These are phyloP conservation scores for Cupressus sempervirens DNA, from an alignment of 75 land plant genomes.

Conservation along the genomic window DNA sequence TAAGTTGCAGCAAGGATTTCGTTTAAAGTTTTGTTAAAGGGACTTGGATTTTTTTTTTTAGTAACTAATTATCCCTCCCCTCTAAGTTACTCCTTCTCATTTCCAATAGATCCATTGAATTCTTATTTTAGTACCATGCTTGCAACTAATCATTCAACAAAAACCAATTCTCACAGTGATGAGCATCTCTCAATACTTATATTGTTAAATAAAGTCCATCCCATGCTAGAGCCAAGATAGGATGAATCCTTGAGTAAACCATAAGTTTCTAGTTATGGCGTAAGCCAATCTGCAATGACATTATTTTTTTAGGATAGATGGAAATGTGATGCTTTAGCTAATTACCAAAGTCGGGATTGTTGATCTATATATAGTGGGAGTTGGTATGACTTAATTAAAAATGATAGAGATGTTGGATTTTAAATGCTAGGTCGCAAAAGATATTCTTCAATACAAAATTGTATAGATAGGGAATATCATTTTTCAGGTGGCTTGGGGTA, in stretches of 20 bases:
- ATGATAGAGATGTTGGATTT: not conserved
- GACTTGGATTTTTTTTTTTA: too few species aligned
- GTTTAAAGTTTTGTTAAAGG: too few species aligned
- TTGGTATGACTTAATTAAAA: not conserved
- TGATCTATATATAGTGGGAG: not conserved
- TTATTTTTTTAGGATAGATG: not conserved
- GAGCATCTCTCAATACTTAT: not conserved
- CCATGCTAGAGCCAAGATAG: slow-evolving; percentile 3
- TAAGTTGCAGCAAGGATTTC: too few species aligned
- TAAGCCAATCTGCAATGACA: not conserved
- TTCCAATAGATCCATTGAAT: too few species aligned
- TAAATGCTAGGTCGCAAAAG: not conserved
- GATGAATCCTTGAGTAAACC: not conserved
- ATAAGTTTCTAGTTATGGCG: not conserved
- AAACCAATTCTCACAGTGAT: not conserved
- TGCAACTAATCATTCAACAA: not conserved
- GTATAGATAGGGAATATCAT: not conserved
- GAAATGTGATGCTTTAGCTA: not conserved
- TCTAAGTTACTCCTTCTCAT: too few species aligned
- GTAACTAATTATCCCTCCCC: too few species aligned
- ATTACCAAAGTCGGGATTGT: not conserved
- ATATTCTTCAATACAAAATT: not conserved
- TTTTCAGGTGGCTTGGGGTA: not conserved
- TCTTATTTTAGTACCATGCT: not conserved
- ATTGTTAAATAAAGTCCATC: not conserved